Base-by-base conservation (phyloP, 192 early-diverging fungal genomes). In the Chytriomyces sp. region DNA sequence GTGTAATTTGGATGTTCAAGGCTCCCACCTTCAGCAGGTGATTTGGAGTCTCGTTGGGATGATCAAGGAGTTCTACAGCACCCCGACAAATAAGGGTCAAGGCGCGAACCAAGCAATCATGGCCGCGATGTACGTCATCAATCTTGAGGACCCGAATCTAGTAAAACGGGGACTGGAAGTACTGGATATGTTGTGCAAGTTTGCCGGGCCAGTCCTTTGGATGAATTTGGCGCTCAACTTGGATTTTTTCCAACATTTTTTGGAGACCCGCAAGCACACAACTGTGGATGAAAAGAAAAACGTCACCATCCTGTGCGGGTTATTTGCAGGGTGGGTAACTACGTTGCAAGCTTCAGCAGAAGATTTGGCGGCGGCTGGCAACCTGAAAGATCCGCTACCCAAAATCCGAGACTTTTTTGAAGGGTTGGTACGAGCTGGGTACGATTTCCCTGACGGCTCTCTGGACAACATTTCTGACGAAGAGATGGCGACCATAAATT, bases 111-210 rank as follows among this genome's bases (percentile, higher is more conserved):
- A 73, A 45, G 72, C 61, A 45, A 63, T 73, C 43, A 61, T 59
- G 13, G 53, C 72, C 5, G 47, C 47, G 3, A 50, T 73, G 53
- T 73, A 73, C 46, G 57, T 73, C 20, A 45, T 26, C 61, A 73
- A 73, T 45, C 43, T 73, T 43, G 72, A 73, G 43, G 72, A 73
- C 61, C 72, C 72, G 3, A 61, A 61, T n/a, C 24, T 63, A n/a
- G 72, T 73, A 28, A n/a, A 47, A 7, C 72, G 72, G 18, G 57
- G 60, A 13, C 20, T 73, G n/a, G 44, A 73, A 45, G 72, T 73
- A 10, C 72, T 73, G n/a, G 57, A 61, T 45, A 61, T 73, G 16
- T 45, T 73, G 72, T 73, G 63, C 44, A 28, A 63, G 20, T n/a
- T 44, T 18, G 61, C 24, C 6, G 72, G 72, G 11, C 50, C 61